These are phyloP conservation scores for Paulownia fortunei DNA, from an alignment of 257 asterid species.

Conservation along the genomic window DNA sequence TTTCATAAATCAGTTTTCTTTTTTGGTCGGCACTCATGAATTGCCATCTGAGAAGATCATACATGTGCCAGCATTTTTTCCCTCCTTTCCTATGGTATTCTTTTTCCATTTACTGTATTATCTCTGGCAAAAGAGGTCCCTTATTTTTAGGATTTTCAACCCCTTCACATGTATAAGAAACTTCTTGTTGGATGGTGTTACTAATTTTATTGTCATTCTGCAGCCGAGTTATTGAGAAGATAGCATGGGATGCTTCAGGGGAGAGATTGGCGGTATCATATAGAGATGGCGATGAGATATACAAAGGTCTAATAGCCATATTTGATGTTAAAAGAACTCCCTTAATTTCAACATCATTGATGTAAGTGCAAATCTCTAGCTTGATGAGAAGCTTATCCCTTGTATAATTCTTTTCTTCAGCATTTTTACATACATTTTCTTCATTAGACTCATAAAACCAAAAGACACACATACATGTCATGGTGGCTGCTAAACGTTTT, in stretches of 20 bases:
- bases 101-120: not conserved
- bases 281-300: slow-evolving; percentile 79
- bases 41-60: not conserved
- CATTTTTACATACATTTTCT: not conserved
- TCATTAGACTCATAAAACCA: not conserved
- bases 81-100: not conserved
- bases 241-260: slow-evolving; percentile 98
- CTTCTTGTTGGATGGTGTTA: slow-evolving; percentile 6
- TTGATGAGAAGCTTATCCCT: not conserved
- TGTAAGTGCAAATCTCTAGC: slow-evolving; percentile 57
- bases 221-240: slow-evolving; percentile 82
- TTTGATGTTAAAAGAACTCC: slow-evolving; percentile 91
- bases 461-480: not conserved
- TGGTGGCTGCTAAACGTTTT: slow-evolving; percentile 12
- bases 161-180: slow-evolving; percentile 7
- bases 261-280: slow-evolving; percentile 93
- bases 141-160: not conserved
- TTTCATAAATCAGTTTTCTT: not conserved
- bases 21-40: not conserved
- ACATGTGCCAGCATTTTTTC: not conserved
- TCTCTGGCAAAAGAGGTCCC: not conserved
- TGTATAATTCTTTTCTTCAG: not conserved
- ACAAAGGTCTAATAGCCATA: slow-evolving; percentile 87
- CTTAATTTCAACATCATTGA: slow-evolving; percentile 77
- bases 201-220: slow-evolving; percentile 22